These are phyloP conservation scores for Oryza australiensis DNA, from an alignment of 176 grass and related monocot genomes.

Conservation along the genomic window DNA sequence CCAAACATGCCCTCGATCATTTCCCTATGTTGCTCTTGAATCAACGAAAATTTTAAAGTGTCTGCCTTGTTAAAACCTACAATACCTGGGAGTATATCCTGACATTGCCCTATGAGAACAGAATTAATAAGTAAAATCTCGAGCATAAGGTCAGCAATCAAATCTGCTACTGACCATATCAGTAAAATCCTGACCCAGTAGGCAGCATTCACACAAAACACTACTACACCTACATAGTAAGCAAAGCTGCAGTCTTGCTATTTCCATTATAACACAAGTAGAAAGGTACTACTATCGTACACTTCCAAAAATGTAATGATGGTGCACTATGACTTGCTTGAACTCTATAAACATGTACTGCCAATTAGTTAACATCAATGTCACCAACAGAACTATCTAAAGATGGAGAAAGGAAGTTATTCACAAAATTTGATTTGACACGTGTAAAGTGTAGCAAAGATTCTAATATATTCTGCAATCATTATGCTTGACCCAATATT, in stretches of 20 bases:
- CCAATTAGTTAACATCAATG: background rate
- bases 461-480: slow-evolving; percentile 10
- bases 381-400: slow-evolving; percentile 8
- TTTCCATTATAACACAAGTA: background rate
- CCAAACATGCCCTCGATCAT: background rate
- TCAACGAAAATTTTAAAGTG: background rate
- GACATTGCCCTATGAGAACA: background rate
- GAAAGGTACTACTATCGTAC: background rate
- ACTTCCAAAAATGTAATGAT: background rate
- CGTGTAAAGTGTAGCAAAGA: background rate
- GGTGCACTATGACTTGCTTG: background rate
- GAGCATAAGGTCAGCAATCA: background rate
- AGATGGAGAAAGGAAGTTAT: background rate
- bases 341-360: background rate
- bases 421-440: slow-evolving; percentile 9
- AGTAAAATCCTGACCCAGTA: slow-evolving; percentile 11
- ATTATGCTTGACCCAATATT: background rate
- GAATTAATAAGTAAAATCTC: slow-evolving; percentile 14
- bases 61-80: background rate
- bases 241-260: background rate
- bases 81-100: background rate
- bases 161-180: slow-evolving; percentile 18
- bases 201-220: background rate
- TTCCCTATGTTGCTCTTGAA: slow-evolving; percentile 2
- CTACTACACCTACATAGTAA: background rate